Base-by-base conservation (phyloP, 306 rosid species). In the Lathyrus aphaca region DNA sequence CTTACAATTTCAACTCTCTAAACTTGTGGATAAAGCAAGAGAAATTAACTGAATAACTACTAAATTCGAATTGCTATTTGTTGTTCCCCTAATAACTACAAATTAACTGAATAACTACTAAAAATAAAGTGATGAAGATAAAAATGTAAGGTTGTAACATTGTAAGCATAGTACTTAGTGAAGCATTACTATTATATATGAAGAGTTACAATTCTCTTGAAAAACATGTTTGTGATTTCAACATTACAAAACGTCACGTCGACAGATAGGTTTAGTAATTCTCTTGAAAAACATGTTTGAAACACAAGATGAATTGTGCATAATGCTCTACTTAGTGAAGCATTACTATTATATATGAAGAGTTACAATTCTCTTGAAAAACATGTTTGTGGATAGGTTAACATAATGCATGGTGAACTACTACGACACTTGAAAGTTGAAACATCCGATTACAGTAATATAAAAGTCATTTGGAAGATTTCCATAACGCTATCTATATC, bases 301-400 rank as follows among this genome's bases (percentile, higher is more conserved):
- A 64, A 59, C 59, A 53, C 35, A 4, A 39, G 44, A 37, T 57
- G 55, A 64, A 51, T 64, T 73, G 72, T 56, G 73, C 64, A 75
- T 51, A 51, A 51, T 51, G 40, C 30, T 39, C 35, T 12, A 10
- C 3, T 27, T 53, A 23, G 55, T 10, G 66, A 60, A 25, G 18
- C 8, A 27, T 51, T 27, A n/a, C 29, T 65, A 45, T 48, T 49
- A 43, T 29, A 67, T 69, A 68, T 70, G 51, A 4, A 14, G 39
- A 62, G 50, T 11, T n/a, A 65, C 37, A 56, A 45, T 6, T 37
- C 56, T 35, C 58, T 45, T 50, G 16, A 2, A 69, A 69, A 12
- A 68, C 12, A 64, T 79, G 71, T 39, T 66, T 10, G 19, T 40
- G 40, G 1, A 18, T n/a, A 43, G 46, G 10, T 49, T 4, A 48